Evolutionary conservation across 352 stramenopile species (phyloP), one percentile per base, ranked within the genome.

Genomic region (Phytophthora hybrid): DNA sequence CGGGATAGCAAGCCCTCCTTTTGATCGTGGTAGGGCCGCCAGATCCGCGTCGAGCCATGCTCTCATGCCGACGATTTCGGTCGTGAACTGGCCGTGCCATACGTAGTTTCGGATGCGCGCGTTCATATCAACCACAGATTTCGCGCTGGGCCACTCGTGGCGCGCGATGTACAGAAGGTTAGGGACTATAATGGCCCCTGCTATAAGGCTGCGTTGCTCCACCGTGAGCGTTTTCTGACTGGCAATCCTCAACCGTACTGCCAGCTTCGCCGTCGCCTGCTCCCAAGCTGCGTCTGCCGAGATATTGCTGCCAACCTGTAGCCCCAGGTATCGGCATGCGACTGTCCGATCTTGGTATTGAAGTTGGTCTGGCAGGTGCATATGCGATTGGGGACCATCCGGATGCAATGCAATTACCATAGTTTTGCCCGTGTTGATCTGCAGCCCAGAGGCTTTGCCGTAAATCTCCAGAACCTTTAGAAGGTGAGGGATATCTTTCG

Each of bases 21-120:
- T 4, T 2, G 54, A 49, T 29, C 54, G 29, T 14, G 54, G 54
- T 2, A 60, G 18, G 1, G 54, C n/a, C 9, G 54, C 32, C 18
- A 60, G 16, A 16, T 60, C 54, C 29, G 54, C 54, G 31, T 60
- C 32, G 0, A 60, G 31, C 54, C 54, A 60, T 13, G 54, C 54
- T 31, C 14, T 47, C 14, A 32, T 5, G 5, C 32, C 19, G 10
- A 3, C 2, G 14, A 49, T 5, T 16, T 49, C 32, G 13, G 16
- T 26, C 10, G 31, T 13, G 26, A 60, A 60, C 9, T 49, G 29
- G 4, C 32, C 54, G 19, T 60, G 54, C 54, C 54, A 51, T 5
- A 60, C 54, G 31, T 60, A 60, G 13, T 60, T 60, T 21, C 54
- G 10, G n/a, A 60, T 60, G 3, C 18, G 19, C 6, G 32, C 14